Conservation (phyloP, 139 green algal genomes). For the Nannochloris sp. region DNA sequence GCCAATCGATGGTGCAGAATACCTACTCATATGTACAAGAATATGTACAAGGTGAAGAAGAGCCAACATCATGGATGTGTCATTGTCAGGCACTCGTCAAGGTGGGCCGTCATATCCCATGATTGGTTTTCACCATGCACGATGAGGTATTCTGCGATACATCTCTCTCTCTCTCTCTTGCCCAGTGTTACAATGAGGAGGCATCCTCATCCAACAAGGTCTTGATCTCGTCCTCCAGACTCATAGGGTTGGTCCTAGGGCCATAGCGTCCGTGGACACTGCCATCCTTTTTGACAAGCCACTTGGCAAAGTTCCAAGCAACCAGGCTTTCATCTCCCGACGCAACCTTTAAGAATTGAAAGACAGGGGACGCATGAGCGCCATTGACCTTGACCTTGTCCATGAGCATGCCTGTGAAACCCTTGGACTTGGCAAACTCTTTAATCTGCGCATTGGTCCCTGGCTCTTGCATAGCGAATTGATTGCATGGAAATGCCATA, state of each 20-base stretch:
- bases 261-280: slow-evolving; percentile 15
- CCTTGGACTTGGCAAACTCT: slow-evolving; percentile 19
- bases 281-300: slow-evolving; percentile 20
- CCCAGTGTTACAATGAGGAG: not conserved
- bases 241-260: not conserved
- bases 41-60: no score
- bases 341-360: slow-evolving; percentile 26
- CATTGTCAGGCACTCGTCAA: no score
- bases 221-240: not conserved
- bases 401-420: slow-evolving; percentile 26
- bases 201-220: not conserved
- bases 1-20: no score
- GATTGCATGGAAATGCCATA: slow-evolving; percentile 33
- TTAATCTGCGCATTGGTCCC: slow-evolving; percentile 38
- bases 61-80: no score
- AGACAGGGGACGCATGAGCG: slow-evolving; percentile 18
- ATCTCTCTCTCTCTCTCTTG: no score
- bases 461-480: slow-evolving; percentile 30
- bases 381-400: slow-evolving; percentile 37
- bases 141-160: no score
- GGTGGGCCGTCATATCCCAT: no score
- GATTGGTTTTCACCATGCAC: no score
- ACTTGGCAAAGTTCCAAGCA: slow-evolving; percentile 22
- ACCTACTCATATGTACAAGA: no score
- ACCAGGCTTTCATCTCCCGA: not conserved